Percentiles rank a stretch among this genome's conserved stretches.
Conservation (phyloP, 1,284 basidiomycete genomes). For the Leccinum fuscescens region DNA sequence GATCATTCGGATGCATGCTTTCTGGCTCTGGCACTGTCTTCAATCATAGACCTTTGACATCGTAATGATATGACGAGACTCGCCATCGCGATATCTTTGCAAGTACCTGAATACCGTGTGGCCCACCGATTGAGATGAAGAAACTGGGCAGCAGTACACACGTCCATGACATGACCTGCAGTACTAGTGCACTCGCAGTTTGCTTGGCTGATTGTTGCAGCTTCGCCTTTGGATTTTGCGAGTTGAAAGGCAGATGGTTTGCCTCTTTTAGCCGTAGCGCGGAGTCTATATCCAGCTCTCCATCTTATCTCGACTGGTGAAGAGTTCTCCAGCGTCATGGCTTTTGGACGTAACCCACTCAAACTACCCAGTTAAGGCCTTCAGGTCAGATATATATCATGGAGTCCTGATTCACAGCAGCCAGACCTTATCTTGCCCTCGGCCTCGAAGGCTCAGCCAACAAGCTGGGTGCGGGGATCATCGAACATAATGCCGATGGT, state of each 20-base stretch:
- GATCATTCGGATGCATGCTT: slow-evolving; percentile 21
- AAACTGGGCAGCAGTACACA: not conserved
- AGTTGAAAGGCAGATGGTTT: not conserved
- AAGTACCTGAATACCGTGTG: not conserved
- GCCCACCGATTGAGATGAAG: not conserved
- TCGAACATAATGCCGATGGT: slow-evolving; percentile 77
- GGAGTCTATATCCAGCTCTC: not conserved
- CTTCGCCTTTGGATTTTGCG: not conserved
- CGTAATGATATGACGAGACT: not conserved
- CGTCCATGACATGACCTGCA: no score
- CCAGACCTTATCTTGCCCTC: slow-evolving; percentile 67
- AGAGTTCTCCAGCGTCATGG: slow-evolving; percentile 20
- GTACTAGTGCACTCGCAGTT: not conserved
- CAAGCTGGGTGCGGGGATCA: slow-evolving; percentile 95
- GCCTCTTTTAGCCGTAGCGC: no score
- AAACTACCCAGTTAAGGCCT: slow-evolving; percentile 36
- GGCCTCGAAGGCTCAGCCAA: slow-evolving; percentile 96
- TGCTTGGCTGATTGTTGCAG: not conserved
- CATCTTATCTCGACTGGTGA: not conserved
- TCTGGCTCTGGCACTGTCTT: slow-evolving; percentile 11
- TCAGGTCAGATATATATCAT: slow-evolving; percentile 9
- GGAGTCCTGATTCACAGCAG: slow-evolving; percentile 36
- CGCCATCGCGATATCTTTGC: not conserved
- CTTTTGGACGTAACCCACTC: slow-evolving; percentile 24
- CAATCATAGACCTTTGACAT: slow-evolving; percentile 20